phyloP scores from a whole-genome alignment of 345 rosid genomes.

The Lumnitzera littorea region DNA sequence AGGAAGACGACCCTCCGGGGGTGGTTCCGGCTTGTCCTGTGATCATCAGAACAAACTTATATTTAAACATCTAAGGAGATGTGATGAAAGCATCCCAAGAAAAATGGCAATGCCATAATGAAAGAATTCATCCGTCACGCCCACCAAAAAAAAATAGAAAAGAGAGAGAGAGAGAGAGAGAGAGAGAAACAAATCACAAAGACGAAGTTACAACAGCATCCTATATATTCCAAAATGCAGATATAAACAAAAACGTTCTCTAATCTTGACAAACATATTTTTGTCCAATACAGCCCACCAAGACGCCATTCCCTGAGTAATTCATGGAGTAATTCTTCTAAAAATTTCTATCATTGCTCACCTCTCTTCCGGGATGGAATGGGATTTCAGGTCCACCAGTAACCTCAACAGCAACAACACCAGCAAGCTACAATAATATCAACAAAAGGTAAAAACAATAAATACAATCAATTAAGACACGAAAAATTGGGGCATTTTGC shows the following conservation, averaged over 20 bases:
- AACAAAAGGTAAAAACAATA: background rate
- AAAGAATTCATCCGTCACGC: too few relatives aligned
- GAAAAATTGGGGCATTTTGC: too few relatives aligned
- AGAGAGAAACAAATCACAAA: too few relatives aligned
- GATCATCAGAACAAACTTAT: background rate
- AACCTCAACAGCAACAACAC: slow-evolving; percentile 85
- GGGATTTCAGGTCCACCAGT: slow-evolving; percentile 98
- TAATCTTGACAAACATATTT: too few relatives aligned
- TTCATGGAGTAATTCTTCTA: too few relatives aligned
- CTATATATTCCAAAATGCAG: too few relatives aligned
- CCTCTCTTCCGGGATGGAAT: slow-evolving; percentile 96
- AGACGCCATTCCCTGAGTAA: too few relatives aligned
- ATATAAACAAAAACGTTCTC: too few relatives aligned
- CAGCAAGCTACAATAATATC: slow-evolving; percentile 52
- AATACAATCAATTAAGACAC: background rate
- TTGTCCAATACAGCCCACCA: too few relatives aligned
- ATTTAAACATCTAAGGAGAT: background rate
- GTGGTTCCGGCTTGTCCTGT: slow-evolving; percentile 90
- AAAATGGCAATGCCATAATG: background rate
- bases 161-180: too few relatives aligned
- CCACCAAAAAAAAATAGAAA: too few relatives aligned
- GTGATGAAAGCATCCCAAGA: background rate
- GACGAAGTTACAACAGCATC: too few relatives aligned
- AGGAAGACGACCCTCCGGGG: slow-evolving; percentile 97
- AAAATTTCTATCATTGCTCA: slow-evolving; percentile 11